These are phyloP conservation scores for Erodium moschatum DNA, from an alignment of 441 rosid genomes.

Conservation along the genomic window DNA sequence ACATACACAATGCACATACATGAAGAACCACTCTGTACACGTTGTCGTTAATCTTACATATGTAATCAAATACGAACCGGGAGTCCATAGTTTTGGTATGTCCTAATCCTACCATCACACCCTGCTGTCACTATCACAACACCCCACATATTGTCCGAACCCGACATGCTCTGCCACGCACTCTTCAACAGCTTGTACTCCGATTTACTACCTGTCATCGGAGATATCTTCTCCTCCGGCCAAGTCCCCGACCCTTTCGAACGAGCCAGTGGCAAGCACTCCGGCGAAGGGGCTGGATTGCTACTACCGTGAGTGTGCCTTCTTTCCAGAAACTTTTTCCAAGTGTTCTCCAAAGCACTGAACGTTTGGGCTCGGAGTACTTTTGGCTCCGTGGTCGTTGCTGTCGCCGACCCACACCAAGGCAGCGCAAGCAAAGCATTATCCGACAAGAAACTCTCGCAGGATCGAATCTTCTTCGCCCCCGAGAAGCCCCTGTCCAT, in stretches of 20 bases:
- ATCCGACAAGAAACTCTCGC: conserved; percentile 52
- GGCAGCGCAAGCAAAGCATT: conserved; percentile 74
- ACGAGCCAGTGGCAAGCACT: neutral
- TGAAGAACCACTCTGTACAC: neutral
- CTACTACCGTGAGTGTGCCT: too few relatives aligned
- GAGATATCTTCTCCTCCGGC: conserved; percentile 19
- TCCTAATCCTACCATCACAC: neutral
- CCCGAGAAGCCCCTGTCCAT: conserved; percentile 26
- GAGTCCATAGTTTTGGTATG: neutral
- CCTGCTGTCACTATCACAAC: neutral
- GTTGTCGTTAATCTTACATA: neutral
- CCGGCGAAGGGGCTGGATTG: neutral
- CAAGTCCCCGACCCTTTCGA: conserved; percentile 75
- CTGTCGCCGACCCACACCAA: conserved; percentile 47
- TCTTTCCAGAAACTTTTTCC: neutral
- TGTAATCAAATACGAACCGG: neutral
- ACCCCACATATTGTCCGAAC: conserved; percentile 4
- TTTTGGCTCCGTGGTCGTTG: conserved; percentile 12
- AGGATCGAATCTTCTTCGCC: conserved; percentile 44
- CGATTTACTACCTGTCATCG: neutral
- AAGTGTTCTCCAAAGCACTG: neutral
- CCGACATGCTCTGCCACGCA: neutral
- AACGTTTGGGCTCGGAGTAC: conserved; percentile 15
- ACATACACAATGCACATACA: too few relatives aligned
- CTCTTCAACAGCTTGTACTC: conserved; percentile 2